Evolutionary conservation across 2,329 filamentous ascomycete genomes (phyloP).

Genomic region (Phialophora expanda): DNA sequence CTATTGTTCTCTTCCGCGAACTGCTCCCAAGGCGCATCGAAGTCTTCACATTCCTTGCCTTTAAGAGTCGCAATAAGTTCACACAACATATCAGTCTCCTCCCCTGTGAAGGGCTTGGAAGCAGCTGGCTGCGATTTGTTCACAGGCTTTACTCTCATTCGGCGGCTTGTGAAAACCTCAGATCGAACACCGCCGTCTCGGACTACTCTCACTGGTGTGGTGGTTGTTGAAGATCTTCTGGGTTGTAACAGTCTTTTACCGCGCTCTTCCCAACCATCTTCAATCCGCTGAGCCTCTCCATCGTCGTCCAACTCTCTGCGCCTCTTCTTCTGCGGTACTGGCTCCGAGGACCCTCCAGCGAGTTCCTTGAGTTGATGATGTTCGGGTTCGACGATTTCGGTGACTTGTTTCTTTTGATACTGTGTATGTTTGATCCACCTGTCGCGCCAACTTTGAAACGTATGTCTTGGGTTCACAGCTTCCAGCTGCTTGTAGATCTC

Average conservation of each 20-base stretch:
- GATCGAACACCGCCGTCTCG: background rate
- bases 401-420: constrained; percentile 29
- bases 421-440: constrained; percentile 51
- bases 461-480: constrained; percentile 48
- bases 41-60: constrained; percentile 31
- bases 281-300: constrained; percentile 1
- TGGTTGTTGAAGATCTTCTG: background rate
- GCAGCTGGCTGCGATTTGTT: background rate
- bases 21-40: constrained; percentile 39
- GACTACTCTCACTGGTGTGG: background rate
- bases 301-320: constrained; percentile 19
- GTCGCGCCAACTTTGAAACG: constrained; percentile 57
- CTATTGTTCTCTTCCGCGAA: constrained; percentile 37
- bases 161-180: background rate
- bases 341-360: background rate
- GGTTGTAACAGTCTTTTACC: background rate
- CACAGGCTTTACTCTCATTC: background rate
- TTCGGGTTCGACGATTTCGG: constrained; percentile 8
- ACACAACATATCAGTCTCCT: constrained; percentile 39
- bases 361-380: background rate
- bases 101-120: constrained; percentile 34
- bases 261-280: background rate
- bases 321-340: constrained; percentile 15
- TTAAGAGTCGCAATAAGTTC: constrained; percentile 37
- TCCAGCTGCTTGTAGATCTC: constrained; percentile 54